Base-by-base conservation (phyloP, 129 eudicot genomes). In the Flaveria trinervia region DNA sequence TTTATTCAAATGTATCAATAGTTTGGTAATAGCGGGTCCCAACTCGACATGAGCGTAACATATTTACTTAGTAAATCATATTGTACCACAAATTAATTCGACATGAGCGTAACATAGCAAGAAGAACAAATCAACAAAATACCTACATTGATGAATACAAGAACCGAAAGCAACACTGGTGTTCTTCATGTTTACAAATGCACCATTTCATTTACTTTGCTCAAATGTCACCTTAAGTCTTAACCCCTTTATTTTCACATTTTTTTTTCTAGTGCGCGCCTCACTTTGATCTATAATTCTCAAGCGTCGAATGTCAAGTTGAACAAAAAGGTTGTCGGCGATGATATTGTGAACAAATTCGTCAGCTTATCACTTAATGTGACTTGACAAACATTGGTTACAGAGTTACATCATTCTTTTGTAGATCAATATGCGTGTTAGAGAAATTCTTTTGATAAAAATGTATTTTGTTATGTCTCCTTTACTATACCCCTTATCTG, bases 161-260 rank as follows among this genome's bases (percentile, higher is more conserved):
- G n/a, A n/a, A n/a, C n/a, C n/a, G n/a, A n/a, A n/a, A n/a, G n/a
- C n/a, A n/a, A n/a, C n/a, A n/a, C n/a, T n/a, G n/a, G n/a, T n/a
- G n/a, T n/a, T n/a, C n/a, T n/a, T n/a, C n/a, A n/a, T n/a, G n/a
- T n/a, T n/a, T n/a, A n/a, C n/a, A n/a, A n/a, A n/a, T n/a, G n/a
- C n/a, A n/a, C n/a, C n/a, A n/a, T n/a, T n/a, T n/a, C n/a, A n/a
- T n/a, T n/a, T n/a, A n/a, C n/a, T n/a, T n/a, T n/a, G n/a, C n/a
- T n/a, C n/a, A n/a, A n/a, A 65, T 79, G 66, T 18, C 48, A 71
- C 77, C 33, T 60, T n/a, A n/a, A n/a, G n/a, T n/a, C n/a, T n/a
- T 36, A 49, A 20, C 72, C 65, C 66, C 33, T 71, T 0, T 22
- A 64, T 67, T 79, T 65, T 79, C 78, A 79, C 30, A 0, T 26